These are phyloP conservation scores for Tetrahymena elliotti DNA, from an alignment of 73 alveolate genomes.

Conservation along the genomic window DNA sequence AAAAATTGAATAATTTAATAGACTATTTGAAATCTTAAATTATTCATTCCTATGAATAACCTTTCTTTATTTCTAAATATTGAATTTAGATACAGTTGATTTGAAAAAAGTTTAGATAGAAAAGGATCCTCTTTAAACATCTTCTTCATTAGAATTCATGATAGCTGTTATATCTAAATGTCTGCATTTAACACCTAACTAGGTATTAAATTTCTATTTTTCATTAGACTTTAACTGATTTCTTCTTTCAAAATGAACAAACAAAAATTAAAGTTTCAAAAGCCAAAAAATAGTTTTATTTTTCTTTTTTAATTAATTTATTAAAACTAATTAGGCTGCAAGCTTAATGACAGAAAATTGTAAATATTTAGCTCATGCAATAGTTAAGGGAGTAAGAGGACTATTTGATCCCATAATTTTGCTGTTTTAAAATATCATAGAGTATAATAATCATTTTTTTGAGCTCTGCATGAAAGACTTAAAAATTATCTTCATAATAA, in stretches of 20 bases:
- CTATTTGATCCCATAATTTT: conserved; percentile 72
- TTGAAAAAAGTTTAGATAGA: background rate
- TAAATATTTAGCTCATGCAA: conserved; percentile 86
- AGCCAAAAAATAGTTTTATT: background rate
- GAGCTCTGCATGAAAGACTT: conserved; percentile 9
- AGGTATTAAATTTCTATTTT: background rate
- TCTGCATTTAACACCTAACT: background rate
- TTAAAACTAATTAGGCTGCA: conserved; percentile 74
- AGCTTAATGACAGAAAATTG: conserved; percentile 87
- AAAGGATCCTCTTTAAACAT: background rate
- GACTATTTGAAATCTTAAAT: background rate
- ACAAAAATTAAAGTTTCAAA: too few species aligned
- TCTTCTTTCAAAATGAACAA: background rate
- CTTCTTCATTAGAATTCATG: background rate
- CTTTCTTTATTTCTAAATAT: background rate
- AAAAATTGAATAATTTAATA: background rate
- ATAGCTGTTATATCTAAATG: background rate
- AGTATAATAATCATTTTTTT: background rate
- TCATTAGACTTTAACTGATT: too few species aligned
- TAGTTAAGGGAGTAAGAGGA: conserved; percentile 93
- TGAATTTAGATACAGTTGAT: background rate
- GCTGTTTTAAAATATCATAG: conserved; percentile 16
- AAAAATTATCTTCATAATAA: background rate
- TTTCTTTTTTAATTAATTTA: background rate
- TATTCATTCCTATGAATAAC: background rate